These are phyloP conservation scores for Cryphonectria parasitica DNA, from an alignment of 2,329 filamentous ascomycete genomes.

Conservation along the genomic window DNA sequence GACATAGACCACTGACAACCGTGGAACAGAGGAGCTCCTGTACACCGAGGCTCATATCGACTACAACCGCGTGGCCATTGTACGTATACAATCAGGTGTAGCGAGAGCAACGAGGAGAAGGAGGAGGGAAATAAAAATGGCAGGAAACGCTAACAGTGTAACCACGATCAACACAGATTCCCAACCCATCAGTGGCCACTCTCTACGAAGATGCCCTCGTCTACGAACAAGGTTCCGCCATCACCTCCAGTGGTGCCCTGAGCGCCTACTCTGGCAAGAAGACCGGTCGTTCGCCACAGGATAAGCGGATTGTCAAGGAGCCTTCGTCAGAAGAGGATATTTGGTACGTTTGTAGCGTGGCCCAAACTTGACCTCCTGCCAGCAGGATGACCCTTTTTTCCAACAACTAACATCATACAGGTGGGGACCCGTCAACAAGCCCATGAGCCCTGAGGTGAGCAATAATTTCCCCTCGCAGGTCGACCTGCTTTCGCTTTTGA, in stretches of 20 bases:
- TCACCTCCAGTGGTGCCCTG: slow-evolving; percentile 92
- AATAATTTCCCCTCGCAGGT: slow-evolving; percentile 19
- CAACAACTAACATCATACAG: too few species aligned
- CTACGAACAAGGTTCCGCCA: slow-evolving; percentile 96
- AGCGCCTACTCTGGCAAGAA: slow-evolving; percentile 98
- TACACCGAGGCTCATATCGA: slow-evolving; percentile 98
- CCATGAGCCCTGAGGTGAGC: slow-evolving; percentile 94
- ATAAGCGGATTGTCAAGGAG: slow-evolving; percentile 98
- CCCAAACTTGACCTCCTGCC: slow-evolving; percentile 2
- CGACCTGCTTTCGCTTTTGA: slow-evolving; percentile 6
- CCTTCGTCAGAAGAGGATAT: slow-evolving; percentile 84
- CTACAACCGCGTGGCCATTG: slow-evolving; percentile 97
- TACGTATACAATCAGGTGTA: slow-evolving; percentile 54
- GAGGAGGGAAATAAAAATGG: neutral
- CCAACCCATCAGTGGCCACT: slow-evolving; percentile 92
- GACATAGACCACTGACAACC: slow-evolving; percentile 13
- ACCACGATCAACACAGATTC: slow-evolving; percentile 53
- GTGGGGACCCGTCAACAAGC: slow-evolving; percentile 99
- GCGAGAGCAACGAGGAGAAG: neutral
- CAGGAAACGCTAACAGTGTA: slow-evolving; percentile 31
- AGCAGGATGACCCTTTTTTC: neutral
- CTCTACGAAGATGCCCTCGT: slow-evolving; percentile 97
- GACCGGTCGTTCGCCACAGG: slow-evolving; percentile 93
- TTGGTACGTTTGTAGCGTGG: slow-evolving; percentile 55
- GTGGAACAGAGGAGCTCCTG: slow-evolving; percentile 76